These are phyloP conservation scores for Echium plantagineum DNA, from an alignment of 257 asterid species.

Conservation along the genomic window DNA sequence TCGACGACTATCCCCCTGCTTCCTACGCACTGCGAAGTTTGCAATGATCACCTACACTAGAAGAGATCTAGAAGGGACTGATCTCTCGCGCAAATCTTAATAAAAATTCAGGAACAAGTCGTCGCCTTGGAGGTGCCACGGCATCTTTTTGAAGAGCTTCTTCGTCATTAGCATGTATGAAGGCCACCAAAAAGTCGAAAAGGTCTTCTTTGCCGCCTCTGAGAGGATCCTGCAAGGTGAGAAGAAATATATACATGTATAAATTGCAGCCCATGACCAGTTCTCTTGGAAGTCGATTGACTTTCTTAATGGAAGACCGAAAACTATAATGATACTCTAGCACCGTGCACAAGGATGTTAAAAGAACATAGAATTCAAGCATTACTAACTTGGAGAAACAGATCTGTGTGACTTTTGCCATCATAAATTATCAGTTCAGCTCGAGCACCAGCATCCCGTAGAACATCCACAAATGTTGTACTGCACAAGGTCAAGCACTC, in stretches of 20 bases:
- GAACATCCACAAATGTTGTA: slow-evolving; percentile 45
- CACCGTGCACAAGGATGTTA: too few relatives aligned
- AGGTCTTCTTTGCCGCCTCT: slow-evolving; percentile 91
- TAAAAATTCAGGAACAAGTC: slow-evolving; percentile 72
- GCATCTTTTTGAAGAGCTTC: slow-evolving; percentile 73
- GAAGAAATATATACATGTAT: neutral
- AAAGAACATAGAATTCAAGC: neutral
- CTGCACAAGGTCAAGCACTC: slow-evolving; percentile 27
- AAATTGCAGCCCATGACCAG: neutral
- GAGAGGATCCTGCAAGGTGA: slow-evolving; percentile 66
- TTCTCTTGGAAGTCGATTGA: too few relatives aligned
- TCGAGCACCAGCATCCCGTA: slow-evolving; percentile 50
- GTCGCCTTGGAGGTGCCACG: slow-evolving; percentile 58
- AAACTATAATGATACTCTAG: too few relatives aligned
- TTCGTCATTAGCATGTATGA: slow-evolving; percentile 56
- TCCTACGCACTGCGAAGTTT: neutral
- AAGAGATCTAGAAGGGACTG: slow-evolving; percentile 57
- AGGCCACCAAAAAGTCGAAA: slow-evolving; percentile 55
- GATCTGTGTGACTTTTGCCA: slow-evolving; percentile 90
- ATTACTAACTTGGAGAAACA: slow-evolving; percentile 74
- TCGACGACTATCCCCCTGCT: neutral
- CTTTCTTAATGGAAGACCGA: too few relatives aligned
- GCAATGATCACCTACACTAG: neutral
- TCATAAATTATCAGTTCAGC: slow-evolving; percentile 60
- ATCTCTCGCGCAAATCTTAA: slow-evolving; percentile 49